A percentile compares a stretch with the other conserved stretches of the same genome.
Evolutionary conservation across 1,284 basidiomycete genomes (phyloP).

Genomic region (Chondrostereum purpureum): DNA sequence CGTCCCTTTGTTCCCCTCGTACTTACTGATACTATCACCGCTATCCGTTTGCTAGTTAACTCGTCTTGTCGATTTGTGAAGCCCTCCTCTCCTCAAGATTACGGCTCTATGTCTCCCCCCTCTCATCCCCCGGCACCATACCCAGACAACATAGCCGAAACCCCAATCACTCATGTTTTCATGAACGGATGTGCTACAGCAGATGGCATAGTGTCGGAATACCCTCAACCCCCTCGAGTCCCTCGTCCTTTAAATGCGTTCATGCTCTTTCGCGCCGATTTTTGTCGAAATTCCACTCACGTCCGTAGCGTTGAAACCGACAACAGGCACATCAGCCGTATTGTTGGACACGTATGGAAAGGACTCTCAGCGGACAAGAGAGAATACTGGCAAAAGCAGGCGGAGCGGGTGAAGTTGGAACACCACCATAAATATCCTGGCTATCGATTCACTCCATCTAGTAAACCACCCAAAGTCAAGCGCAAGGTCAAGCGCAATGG

Average conservation of each 20-base stretch:
- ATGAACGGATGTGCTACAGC: constrained; percentile 6
- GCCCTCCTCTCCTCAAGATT: neutral
- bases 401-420: constrained; percentile 50
- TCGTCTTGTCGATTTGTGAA: neutral
- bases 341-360: constrained; percentile 50
- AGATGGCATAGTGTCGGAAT: constrained; percentile 3
- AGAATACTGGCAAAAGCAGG: constrained; percentile 43
- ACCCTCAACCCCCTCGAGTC: constrained; percentile 29
- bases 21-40: neutral
- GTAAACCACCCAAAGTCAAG: constrained; percentile 35
- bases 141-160: too few species aligned
- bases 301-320: constrained; percentile 39
- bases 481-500: constrained; percentile 49
- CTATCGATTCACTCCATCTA: constrained; percentile 47
- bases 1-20: neutral
- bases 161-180: constrained; percentile 4
- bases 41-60: too few species aligned
- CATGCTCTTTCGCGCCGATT: constrained; percentile 77
- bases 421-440: constrained; percentile 49
- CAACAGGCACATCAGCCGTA: constrained; percentile 53
- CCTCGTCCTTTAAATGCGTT: constrained; percentile 80
- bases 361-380: constrained; percentile 40
- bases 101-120: neutral
- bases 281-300: constrained; percentile 42
- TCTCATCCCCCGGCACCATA: neutral